These are phyloP conservation scores for Amanita molliuscula DNA, from an alignment of 768 basidiomycete genomes.

Conservation along the genomic window DNA sequence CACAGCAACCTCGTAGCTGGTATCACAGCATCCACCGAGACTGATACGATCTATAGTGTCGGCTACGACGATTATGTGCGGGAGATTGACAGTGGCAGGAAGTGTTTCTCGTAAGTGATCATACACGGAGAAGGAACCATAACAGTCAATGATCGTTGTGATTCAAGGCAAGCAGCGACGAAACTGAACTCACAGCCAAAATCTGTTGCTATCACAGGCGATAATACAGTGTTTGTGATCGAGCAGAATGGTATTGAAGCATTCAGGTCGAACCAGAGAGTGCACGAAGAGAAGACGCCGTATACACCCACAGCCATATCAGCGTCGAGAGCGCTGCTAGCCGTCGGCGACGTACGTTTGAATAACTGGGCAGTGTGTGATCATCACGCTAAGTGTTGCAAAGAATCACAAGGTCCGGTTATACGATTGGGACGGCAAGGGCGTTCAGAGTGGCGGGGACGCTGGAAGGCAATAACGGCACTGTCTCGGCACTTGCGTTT, in stretches of 20 bases:
- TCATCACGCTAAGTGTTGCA: not conserved
- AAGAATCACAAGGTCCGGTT: constrained; percentile 71
- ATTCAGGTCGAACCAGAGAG: constrained; percentile 58
- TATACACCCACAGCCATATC: constrained; percentile 50
- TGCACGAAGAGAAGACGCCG: constrained; percentile 42
- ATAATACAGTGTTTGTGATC: constrained; percentile 56
- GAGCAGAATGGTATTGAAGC: constrained; percentile 55
- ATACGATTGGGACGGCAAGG: constrained; percentile 60
- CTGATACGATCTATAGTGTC: constrained; percentile 49
- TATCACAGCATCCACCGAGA: constrained; percentile 35
- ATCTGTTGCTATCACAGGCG: constrained; percentile 44
- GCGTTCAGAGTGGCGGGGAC: constrained; percentile 42
- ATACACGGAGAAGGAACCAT: not conserved
- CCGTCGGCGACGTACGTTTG: constrained; percentile 60
- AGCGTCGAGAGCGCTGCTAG: constrained; percentile 40
- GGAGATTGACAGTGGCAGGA: constrained; percentile 42
- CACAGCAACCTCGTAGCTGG: constrained; percentile 67
- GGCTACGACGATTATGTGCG: constrained; percentile 77
- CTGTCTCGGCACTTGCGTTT: constrained; percentile 68
- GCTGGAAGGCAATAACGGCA: constrained; percentile 59
- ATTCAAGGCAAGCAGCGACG: constrained; percentile 38
- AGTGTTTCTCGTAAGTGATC: constrained; percentile 37
- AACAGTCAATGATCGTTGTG: not conserved
- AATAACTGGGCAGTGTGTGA: not conserved
- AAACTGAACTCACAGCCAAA: constrained; percentile 57